Conservation (phyloP, 495 filamentous ascomycete species). For the Penicillium lividum region DNA sequence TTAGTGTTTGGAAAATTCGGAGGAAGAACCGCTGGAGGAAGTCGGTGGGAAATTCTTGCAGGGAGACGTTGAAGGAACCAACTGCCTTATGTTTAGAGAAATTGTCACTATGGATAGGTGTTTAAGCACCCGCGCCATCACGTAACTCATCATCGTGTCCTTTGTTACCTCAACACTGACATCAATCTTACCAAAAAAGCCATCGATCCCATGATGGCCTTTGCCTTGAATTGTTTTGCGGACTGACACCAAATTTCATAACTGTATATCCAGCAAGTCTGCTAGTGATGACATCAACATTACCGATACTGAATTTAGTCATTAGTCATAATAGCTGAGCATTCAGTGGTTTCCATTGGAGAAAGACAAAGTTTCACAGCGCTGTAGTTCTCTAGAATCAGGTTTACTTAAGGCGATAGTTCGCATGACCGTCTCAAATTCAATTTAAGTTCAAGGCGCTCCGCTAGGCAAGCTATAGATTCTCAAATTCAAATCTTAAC, state of each 20-base stretch:
- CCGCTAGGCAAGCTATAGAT: not conserved
- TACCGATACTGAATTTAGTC: not conserved
- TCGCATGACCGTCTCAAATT: not conserved
- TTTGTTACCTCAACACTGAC: not conserved
- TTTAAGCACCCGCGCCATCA: not conserved
- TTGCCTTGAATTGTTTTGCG: not conserved
- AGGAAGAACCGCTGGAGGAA: no score
- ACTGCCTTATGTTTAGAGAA: not conserved
- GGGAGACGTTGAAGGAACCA: no score
- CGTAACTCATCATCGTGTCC: not conserved
- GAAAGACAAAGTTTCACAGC: not conserved
- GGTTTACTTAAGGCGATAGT: not conserved
- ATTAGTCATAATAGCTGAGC: not conserved
- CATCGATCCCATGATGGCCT: not conserved
- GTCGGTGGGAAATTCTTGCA: no score
- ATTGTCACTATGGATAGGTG: not conserved
- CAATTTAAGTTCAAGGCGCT: not conserved
- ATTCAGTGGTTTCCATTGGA: not conserved
- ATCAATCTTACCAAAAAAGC: not conserved
- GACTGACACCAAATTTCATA: not conserved
- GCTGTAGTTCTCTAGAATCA: not conserved
- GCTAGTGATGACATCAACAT: not conserved
- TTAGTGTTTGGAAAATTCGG: no score
- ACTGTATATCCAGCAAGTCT: not conserved
- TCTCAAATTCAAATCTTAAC: not conserved